Evolutionary conservation across 768 basidiomycete genomes (phyloP).

Genomic region (Suillus subalutaceus): DNA sequence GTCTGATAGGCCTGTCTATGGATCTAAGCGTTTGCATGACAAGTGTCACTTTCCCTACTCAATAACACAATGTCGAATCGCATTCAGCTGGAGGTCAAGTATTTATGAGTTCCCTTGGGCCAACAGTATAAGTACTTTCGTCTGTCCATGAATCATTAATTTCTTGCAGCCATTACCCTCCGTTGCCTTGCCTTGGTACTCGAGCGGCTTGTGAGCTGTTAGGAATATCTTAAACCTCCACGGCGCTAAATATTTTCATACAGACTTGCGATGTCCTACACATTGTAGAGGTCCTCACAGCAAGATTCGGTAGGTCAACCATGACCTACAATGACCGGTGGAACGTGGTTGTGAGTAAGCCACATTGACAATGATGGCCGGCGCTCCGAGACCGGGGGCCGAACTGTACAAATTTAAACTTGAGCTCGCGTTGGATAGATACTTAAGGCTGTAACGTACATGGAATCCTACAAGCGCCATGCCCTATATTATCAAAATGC

Average conservation of each 20-base stretch:
- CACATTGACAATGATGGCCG: no score
- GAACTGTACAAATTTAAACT: background rate
- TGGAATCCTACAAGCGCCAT: background rate
- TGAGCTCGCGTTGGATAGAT: background rate
- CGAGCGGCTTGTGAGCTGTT: background rate
- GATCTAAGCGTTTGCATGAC: background rate
- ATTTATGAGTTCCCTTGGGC: background rate
- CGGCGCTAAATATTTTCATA: background rate
- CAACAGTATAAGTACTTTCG: background rate
- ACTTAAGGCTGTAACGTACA: background rate
- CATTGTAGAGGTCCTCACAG: background rate
- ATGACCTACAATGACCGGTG: background rate
- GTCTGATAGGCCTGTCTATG: background rate
- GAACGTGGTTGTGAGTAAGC: background rate
- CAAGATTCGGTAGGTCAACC: background rate
- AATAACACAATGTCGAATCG: background rate
- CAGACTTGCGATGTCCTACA: background rate
- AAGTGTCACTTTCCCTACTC: background rate
- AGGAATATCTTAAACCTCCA: background rate
- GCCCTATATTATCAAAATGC: background rate
- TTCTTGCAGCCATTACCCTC: background rate
- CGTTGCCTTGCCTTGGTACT: background rate
- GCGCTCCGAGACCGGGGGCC: no score
- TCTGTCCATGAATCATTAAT: background rate
- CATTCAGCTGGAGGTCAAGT: no score